A percentile compares a stretch with the other conserved stretches of the same genome.
These are phyloP conservation scores for Colletotrichum sojae DNA, from an alignment of 2,329 filamentous ascomycete genomes.

Conservation along the genomic window DNA sequence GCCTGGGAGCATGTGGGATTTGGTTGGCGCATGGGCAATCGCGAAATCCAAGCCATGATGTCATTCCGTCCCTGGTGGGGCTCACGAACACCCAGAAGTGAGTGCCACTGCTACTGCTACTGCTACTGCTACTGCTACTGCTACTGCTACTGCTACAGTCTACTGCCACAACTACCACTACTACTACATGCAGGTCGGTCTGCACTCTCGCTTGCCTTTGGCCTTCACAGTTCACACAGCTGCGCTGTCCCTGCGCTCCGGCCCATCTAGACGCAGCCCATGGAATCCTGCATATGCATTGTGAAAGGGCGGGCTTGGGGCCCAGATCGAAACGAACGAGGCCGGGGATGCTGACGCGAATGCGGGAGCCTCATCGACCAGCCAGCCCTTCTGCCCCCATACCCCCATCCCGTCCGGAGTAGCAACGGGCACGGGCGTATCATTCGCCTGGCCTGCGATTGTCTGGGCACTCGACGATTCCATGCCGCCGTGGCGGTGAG, in stretches of 20 bases:
- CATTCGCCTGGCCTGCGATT: conserved; percentile 16
- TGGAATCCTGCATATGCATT: conserved; percentile 37
- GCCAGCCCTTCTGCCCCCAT: conserved; percentile 15
- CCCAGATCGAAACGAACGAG: conserved; percentile 34
- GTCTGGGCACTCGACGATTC: conserved; percentile 6
- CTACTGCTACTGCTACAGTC: too few relatives aligned
- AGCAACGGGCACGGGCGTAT: background rate
- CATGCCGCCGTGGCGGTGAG: conserved; percentile 36
- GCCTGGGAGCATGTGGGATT: conserved; percentile 20
- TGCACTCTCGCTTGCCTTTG: too few relatives aligned
- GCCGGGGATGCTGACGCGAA: conserved; percentile 20
- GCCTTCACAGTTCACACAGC: background rate
- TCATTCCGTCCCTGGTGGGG: conserved; percentile 29
- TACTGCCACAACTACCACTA: too few relatives aligned
- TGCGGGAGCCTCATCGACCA: conserved; percentile 19
- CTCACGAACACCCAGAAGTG: background rate
- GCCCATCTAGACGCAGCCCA: conserved; percentile 26
- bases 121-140: too few relatives aligned
- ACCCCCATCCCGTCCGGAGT: conserved; percentile 24
- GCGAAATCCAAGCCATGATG: conserved; percentile 29
- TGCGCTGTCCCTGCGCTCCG: conserved; percentile 15
- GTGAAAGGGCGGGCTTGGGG: conserved; percentile 35
- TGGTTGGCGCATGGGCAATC: conserved; percentile 28
- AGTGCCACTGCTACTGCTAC: too few relatives aligned
- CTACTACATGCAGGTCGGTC: too few relatives aligned